Conservation (phyloP, 768 basidiomycete genomes). For the Russula griseocarnosa region DNA sequence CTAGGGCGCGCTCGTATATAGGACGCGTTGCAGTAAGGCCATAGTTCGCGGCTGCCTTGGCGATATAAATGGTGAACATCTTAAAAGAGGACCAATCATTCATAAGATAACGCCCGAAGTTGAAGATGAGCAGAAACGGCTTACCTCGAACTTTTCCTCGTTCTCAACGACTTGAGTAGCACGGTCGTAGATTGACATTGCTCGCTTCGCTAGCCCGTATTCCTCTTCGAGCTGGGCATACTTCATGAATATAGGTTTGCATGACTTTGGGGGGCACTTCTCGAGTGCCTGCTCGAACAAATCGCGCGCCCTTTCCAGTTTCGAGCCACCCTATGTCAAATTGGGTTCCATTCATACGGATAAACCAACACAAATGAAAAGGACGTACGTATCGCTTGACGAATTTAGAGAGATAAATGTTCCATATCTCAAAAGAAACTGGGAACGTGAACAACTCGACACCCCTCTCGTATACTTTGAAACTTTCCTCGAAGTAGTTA, state of each 20-base stretch:
- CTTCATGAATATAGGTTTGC: conserved; percentile 93
- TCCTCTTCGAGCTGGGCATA: conserved; percentile 97
- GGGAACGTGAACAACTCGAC: conserved; percentile 98
- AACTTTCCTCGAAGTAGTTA: conserved; percentile 97
- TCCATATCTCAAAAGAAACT: conserved; percentile 98
- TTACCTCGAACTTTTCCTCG: conserved; percentile 91
- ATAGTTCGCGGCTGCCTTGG: conserved; percentile 93
- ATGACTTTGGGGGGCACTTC: conserved; percentile 91
- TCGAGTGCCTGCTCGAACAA: conserved; percentile 97
- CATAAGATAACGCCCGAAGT: not conserved
- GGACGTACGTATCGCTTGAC: conserved; percentile 86
- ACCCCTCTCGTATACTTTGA: conserved; percentile 98
- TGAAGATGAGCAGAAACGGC: conserved; percentile 26
- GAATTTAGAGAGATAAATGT: conserved; percentile 96
- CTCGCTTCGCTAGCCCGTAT: conserved; percentile 87
- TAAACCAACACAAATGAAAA: not conserved
- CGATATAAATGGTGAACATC: conserved; percentile 98
- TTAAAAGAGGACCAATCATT: conserved; percentile 33
- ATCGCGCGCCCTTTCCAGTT: conserved; percentile 93
- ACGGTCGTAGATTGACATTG: conserved; percentile 94
- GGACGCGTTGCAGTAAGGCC: conserved; percentile 94
- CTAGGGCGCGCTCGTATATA: conserved; percentile 93
- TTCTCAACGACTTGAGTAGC: conserved; percentile 83
- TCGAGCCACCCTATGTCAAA: conserved; percentile 72
- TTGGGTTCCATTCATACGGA: not conserved